Conservation (phyloP, 78 protist species). For the Salpingoeca rosetta region DNA sequence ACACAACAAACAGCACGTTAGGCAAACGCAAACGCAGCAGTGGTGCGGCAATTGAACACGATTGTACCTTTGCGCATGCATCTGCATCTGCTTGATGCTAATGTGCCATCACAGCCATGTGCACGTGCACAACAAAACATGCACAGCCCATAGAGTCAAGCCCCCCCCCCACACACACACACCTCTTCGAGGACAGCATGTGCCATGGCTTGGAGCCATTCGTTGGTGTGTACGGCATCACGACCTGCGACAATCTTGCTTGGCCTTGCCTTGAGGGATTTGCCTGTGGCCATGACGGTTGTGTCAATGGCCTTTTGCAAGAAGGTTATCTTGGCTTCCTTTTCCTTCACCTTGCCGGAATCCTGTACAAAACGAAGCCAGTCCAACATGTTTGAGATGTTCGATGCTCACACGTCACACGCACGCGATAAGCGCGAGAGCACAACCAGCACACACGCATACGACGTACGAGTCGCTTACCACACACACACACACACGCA, state of each 20-base stretch:
- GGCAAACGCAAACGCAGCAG: too few species aligned
- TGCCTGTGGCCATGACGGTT: neutral
- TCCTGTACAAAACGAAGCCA: neutral
- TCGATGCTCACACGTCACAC: neutral
- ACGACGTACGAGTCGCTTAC: too few species aligned
- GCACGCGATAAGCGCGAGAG: neutral
- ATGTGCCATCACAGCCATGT: too few species aligned
- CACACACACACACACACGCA: too few species aligned
- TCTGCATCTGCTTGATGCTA: neutral
- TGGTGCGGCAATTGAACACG: too few species aligned
- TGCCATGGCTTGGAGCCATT: constrained; percentile 25
- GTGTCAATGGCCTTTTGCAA: constrained; percentile 30
- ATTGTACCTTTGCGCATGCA: neutral
- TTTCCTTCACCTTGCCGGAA: constrained; percentile 17
- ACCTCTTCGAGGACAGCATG: neutral
- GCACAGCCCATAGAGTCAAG: too few species aligned
- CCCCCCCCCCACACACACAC: too few species aligned
- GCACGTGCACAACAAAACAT: too few species aligned
- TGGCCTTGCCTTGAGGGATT: constrained; percentile 13
- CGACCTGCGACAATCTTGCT: constrained; percentile 51
- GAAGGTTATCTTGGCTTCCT: constrained; percentile 38
- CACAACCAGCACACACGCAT: too few species aligned
- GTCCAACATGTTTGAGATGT: neutral
- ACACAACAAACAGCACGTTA: too few species aligned
- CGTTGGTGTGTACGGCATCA: constrained; percentile 55